Evolutionary conservation across 1,139 yeast species (phyloP), one percentile per base, ranked within the genome.

Genomic region (Geotrichum cucujoidarum): DNA sequence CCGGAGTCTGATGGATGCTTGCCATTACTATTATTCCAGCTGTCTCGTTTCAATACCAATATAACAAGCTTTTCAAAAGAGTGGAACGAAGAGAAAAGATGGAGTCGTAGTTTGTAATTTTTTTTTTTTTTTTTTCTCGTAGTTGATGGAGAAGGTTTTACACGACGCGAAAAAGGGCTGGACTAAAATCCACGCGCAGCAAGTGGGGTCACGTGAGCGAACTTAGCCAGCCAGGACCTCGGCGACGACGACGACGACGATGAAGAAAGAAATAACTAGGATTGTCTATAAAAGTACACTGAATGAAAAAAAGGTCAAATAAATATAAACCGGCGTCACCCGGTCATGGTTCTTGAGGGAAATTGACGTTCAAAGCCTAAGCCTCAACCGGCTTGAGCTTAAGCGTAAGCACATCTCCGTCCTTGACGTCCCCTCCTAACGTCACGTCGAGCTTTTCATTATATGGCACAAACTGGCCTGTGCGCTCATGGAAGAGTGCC

Each of bases 371-470:
- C n/a, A 14, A 25, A 8, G 7, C 14, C 33, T 30, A n/a, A 14
- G 33, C 17, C 11, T 30, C 7, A 5, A 14, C 13, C 33, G 33
- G 17, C 13, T 30, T 30, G 14, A 30, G 14, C 13, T 30, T 30
- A 6, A 30, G 17, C 27, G 27, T 37, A 24, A 37, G 21, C 40
- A 10, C 32, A 20, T 49, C 52, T 18, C 52, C 52, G 21, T 49
- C 50, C 17, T 46, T 46, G 10, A 49, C 35, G 4, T 22, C 31
- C 2, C 52, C 52, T 8, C 37, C 49, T n/a, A 46, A 18, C 2
- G 43, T 43, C 10, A 33, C 40, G 11, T 31, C 33, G 20, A 49
- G 40, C 33, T 46, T 46, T 14, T 35, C 44, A 36, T 43, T 46
- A 18, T 46, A 46, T 1, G 48, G 48, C 13, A 49, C 18, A 16